phyloP scores from a whole-genome alignment of 23 red algal species.

The Chondrus crispus region DNA sequence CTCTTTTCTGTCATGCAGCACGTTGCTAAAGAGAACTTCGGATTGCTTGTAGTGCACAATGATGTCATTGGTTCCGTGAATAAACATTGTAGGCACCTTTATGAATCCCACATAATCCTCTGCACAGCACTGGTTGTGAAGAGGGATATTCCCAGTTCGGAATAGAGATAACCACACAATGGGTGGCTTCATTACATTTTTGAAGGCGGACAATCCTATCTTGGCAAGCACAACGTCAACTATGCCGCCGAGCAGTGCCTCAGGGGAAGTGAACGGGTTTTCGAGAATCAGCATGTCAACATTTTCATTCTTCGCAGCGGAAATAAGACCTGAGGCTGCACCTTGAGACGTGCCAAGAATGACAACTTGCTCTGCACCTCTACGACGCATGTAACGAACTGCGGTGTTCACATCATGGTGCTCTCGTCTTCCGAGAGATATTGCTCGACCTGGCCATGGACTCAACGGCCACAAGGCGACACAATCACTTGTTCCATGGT shows the following conservation, averaged over 20 bases:
- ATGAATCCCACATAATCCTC: not conserved
- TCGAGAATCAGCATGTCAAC: slow-evolving; percentile 46
- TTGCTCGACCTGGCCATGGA: slow-evolving; percentile 26
- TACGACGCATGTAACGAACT: not conserved
- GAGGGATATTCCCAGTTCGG: slow-evolving; percentile 2
- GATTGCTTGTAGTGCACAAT: slow-evolving; percentile 7
- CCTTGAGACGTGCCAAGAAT: slow-evolving; percentile 53
- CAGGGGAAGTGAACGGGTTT: slow-evolving; percentile 52
- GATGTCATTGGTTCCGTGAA: slow-evolving; percentile 19
- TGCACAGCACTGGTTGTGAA: not conserved
- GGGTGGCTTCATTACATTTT: not conserved
- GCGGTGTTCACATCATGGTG: slow-evolving; percentile 37
- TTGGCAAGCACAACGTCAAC: not conserved
- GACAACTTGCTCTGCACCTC: slow-evolving; percentile 29
- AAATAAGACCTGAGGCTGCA: slow-evolving; percentile 30
- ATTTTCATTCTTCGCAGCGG: not conserved
- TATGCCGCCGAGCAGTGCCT: not conserved
- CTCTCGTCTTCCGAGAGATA: slow-evolving; percentile 47
- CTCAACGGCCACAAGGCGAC: not conserved
- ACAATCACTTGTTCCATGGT: slow-evolving; percentile 85
- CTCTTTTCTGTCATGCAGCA: not conserved
- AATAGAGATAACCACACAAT: slow-evolving; percentile 5
- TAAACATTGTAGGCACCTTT: slow-evolving; percentile 14
- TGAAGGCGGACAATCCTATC: not conserved
- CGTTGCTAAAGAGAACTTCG: not conserved